Evolutionary conservation across 139 green algal genomes (phyloP), one percentile per base, ranked within the genome.

Genomic region (Closterium sp.): DNA sequence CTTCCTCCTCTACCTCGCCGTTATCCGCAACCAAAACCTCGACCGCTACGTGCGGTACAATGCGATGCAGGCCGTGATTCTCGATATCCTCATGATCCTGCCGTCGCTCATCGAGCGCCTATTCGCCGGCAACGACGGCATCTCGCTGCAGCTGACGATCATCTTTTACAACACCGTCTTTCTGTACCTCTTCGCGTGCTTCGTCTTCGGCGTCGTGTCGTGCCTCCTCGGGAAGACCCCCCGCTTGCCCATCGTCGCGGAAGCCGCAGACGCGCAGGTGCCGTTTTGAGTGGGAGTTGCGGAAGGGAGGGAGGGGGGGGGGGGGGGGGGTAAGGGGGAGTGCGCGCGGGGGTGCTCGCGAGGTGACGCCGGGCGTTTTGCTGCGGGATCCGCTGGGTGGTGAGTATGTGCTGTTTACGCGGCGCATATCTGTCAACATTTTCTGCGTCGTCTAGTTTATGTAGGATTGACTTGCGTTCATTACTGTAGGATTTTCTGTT

Each of bases 81-180:
- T 96, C 6, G 94, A 96, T 84, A 95, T 96, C 79, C 79, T 96
- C 21, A 88, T 96, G 30, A 96, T 96, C 31, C 87, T 94, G 19
- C 92, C 92, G 29, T n/a, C 50, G 5, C 90, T 94, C 5, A n/a
- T 94, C n/a, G 92, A 94, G 62, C 90, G 90, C 34, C 32, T 95
- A 0, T 91, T 88, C n/a, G 86, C 34, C 17, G 45, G 84, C 62
- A 38, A 27, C 27, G 89, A 91, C 13, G 93, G 88, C 22, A 28
- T 94, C 17, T 91, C 85, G 24, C 30, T 94, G 9, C 30, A 90
- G 70, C 17, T 95, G 19, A 50, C 92, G 30, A 88, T 94, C 62
- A 31, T 95, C 5, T 88, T 94, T 17, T 94, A 94, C 92, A 94
- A 94, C 90, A 94, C 92, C 42, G 84, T 94, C 9, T 94, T 94